These are phyloP conservation scores for Apiotrichum montevideense DNA, from an alignment of 1,284 basidiomycete genomes.

Conservation along the genomic window DNA sequence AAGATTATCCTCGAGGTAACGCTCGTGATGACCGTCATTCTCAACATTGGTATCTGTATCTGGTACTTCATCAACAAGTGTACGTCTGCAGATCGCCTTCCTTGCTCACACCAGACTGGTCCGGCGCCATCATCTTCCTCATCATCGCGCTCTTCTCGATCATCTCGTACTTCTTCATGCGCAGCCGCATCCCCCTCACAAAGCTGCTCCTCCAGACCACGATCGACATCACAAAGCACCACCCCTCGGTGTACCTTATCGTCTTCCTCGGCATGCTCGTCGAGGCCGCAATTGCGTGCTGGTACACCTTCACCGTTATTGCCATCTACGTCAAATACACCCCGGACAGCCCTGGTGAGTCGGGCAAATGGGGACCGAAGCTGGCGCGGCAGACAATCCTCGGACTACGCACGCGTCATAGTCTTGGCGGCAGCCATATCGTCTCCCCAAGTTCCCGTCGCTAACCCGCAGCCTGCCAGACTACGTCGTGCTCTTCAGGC, in stretches of 20 bases:
- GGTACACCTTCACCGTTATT: constrained; percentile 37
- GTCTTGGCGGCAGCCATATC: too few relatives aligned
- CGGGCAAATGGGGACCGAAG: too few relatives aligned
- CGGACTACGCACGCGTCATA: too few relatives aligned
- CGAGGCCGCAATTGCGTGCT: constrained; percentile 65
- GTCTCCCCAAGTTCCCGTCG: too few relatives aligned
- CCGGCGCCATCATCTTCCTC: constrained; percentile 62
- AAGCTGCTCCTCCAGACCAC: constrained; percentile 67
- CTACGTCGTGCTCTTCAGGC: constrained; percentile 52
- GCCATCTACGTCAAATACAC: constrained; percentile 68
- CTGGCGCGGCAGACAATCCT: too few relatives aligned
- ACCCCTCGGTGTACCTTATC: constrained; percentile 72
- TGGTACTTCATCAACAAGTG: constrained; percentile 66
- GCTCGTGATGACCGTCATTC: constrained; percentile 60
- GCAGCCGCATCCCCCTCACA: constrained; percentile 62
- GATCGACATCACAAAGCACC: constrained; percentile 76
- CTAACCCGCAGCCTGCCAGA: constrained; percentile 23
- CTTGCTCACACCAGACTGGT: constrained; percentile 31
- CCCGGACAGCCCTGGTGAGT: constrained; percentile 60
- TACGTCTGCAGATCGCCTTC: constrained; percentile 17
- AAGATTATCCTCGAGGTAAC: constrained; percentile 73
- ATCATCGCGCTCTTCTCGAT: constrained; percentile 70
- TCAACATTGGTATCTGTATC: constrained; percentile 58
- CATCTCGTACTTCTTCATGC: constrained; percentile 55
- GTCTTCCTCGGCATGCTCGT: constrained; percentile 64